Percentiles rank a stretch among this genome's conserved stretches.
These are phyloP conservation scores for Solanum boliviense DNA, from an alignment of 257 asterid genomes.

Conservation along the genomic window DNA sequence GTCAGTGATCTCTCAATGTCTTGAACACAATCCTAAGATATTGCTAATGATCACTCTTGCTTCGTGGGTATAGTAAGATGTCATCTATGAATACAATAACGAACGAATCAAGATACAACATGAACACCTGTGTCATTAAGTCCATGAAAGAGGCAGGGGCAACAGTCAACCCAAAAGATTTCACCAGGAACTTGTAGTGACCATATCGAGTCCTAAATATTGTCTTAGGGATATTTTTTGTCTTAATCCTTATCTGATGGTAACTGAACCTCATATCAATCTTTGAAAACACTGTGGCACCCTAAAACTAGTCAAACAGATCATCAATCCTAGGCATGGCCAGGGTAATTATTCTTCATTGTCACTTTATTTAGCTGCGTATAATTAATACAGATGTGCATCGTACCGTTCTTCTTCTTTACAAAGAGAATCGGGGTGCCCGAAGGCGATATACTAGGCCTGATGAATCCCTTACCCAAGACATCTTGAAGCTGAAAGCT, in stretches of 20 bases:
- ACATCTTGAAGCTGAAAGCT: not conserved
- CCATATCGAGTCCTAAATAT: not conserved
- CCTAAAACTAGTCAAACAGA: not conserved
- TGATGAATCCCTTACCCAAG: not conserved
- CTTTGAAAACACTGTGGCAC: too few relatives aligned
- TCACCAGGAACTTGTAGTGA: not conserved
- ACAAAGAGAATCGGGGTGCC: not conserved
- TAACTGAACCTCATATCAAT: not conserved
- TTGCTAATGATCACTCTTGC: not conserved
- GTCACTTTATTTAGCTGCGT: too few relatives aligned
- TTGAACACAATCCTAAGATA: not conserved
- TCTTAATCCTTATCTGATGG: not conserved
- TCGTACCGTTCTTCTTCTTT: not conserved
- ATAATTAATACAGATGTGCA: not conserved
- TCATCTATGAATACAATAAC: not conserved
- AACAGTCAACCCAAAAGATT: not conserved
- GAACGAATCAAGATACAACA: not conserved
- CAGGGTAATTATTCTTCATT: not conserved
- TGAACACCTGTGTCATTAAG: not conserved
- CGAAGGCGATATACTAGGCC: not conserved
- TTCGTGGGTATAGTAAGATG: not conserved
- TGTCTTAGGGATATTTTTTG: not conserved
- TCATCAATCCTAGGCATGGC: not conserved
- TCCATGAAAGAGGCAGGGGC: not conserved
- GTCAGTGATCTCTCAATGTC: not conserved